Evolutionary conservation across 345 rosid genomes (phyloP).

Genomic region (Moringa oleifera): DNA sequence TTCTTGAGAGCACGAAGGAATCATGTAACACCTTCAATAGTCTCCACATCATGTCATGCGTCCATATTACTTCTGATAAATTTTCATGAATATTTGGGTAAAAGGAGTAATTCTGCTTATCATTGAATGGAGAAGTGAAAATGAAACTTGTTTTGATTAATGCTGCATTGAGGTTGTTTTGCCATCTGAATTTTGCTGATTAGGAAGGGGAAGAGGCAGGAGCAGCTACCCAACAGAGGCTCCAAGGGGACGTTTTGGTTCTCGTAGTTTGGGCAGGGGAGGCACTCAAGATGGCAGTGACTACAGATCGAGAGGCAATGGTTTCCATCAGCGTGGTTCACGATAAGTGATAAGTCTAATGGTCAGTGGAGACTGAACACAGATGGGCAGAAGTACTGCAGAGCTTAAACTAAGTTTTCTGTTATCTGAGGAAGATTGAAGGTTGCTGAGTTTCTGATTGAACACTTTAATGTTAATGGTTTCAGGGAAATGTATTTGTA

Average conservation of each 20-base stretch:
- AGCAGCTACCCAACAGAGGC: constrained; percentile 62
- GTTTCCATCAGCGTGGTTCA: constrained; percentile 53
- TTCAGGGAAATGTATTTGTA: constrained; percentile 21
- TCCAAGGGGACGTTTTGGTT: constrained; percentile 57
- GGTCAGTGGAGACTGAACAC: not conserved
- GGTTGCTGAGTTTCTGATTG: constrained; percentile 22
- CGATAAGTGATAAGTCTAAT: constrained; percentile 19
- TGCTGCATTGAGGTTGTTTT: not conserved
- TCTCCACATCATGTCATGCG: too few species aligned
- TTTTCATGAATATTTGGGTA: too few species aligned
- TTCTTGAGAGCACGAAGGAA: too few species aligned
- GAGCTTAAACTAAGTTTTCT: constrained; percentile 15
- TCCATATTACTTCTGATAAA: too few species aligned
- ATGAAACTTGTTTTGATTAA: not conserved
- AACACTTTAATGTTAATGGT: constrained; percentile 12
- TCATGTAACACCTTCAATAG: too few species aligned
- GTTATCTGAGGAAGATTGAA: constrained; percentile 9
- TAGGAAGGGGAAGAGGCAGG: constrained; percentile 81
- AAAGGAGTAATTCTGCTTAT: not conserved
- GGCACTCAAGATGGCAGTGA: constrained; percentile 57
- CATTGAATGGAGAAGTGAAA: too few species aligned
- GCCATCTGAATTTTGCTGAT: constrained; percentile 10
- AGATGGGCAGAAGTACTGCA: constrained; percentile 5
- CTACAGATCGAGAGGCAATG: constrained; percentile 69
- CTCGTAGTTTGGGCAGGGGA: constrained; percentile 60